These are phyloP conservation scores for Colletotrichum lupini DNA, from an alignment of 2,329 filamentous ascomycete genomes.

Conservation along the genomic window DNA sequence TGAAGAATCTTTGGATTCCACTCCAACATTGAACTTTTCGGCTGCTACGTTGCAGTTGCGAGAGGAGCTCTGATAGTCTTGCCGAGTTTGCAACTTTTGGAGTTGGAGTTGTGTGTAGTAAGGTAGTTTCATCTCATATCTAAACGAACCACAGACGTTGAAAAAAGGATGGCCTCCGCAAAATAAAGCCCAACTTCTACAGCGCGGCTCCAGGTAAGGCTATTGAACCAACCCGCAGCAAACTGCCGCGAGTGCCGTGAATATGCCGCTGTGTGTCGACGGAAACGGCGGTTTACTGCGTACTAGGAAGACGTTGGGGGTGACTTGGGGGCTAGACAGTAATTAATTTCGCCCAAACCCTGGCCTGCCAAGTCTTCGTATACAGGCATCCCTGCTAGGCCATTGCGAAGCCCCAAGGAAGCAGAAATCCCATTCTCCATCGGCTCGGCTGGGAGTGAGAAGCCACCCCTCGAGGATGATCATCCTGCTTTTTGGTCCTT, in stretches of 20 bases:
- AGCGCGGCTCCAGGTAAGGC: conserved; percentile 7
- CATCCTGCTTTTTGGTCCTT: conserved; percentile 1
- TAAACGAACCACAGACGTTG: not conserved
- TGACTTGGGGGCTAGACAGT: not conserved
- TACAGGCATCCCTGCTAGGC: conserved; percentile 17
- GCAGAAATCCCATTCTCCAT: not conserved
- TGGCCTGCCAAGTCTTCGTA: conserved; percentile 15
- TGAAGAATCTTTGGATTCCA: not conserved
- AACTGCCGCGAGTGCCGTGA: conserved; percentile 13
- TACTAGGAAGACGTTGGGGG: not conserved
- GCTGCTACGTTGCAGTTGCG: not conserved
- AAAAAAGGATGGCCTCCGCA: conserved; percentile 1
- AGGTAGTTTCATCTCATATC: not conserved
- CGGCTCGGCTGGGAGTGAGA: not conserved
- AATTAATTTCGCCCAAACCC: conserved; percentile 11
- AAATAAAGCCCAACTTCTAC: conserved; percentile 14
- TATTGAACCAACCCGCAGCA: conserved; percentile 2
- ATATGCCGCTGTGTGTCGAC: conserved; percentile 15
- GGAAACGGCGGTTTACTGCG: conserved; percentile 8
- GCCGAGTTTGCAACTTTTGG: not conserved
- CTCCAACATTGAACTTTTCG: not conserved
- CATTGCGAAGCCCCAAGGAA: not conserved
- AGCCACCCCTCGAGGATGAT: not conserved
- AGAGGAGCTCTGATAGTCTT: not conserved
- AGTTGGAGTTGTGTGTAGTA: not conserved